These are phyloP conservation scores for Coemansia sp. DNA, from an alignment of 192 early-diverging fungal species.

Conservation along the genomic window DNA sequence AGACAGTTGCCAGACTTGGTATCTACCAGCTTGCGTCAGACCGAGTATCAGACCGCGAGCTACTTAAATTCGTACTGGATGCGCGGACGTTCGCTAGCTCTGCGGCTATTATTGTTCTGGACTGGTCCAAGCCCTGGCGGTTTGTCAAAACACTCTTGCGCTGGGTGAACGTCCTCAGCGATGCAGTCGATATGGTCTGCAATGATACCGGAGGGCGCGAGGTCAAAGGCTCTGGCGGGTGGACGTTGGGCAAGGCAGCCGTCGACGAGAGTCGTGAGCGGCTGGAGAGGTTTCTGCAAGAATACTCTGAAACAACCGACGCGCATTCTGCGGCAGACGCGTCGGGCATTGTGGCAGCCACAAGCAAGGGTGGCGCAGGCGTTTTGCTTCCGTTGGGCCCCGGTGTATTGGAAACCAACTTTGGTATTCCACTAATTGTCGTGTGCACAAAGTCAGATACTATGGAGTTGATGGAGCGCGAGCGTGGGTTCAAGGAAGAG, in stretches of 20 bases:
- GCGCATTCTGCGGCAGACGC: constrained; percentile 17
- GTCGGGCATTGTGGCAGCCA: constrained; percentile 3
- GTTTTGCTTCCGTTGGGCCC: constrained; percentile 72
- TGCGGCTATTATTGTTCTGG: constrained; percentile 76
- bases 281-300: constrained; percentile 69
- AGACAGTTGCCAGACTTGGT: constrained; percentile 66
- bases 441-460: constrained; percentile 85
- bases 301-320: constrained; percentile 63
- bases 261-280: constrained; percentile 72
- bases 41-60: constrained; percentile 64
- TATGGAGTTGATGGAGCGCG: constrained; percentile 73
- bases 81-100: constrained; percentile 63
- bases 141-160: constrained; percentile 79
- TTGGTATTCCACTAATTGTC: constrained; percentile 87
- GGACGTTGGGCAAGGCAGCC: constrained; percentile 68
- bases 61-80: constrained; percentile 74
- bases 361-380: constrained; percentile 11
- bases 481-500: constrained; percentile 84
- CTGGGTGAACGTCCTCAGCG: constrained; percentile 74
- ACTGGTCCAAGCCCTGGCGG: constrained; percentile 89
- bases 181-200: constrained; percentile 57
- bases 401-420: constrained; percentile 81
- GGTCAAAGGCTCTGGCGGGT: constrained; percentile 56
- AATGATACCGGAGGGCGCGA: constrained; percentile 38
- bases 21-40: constrained; percentile 79